Conservation (phyloP, 306 rosid species). For the Dalbergia cultrata region DNA sequence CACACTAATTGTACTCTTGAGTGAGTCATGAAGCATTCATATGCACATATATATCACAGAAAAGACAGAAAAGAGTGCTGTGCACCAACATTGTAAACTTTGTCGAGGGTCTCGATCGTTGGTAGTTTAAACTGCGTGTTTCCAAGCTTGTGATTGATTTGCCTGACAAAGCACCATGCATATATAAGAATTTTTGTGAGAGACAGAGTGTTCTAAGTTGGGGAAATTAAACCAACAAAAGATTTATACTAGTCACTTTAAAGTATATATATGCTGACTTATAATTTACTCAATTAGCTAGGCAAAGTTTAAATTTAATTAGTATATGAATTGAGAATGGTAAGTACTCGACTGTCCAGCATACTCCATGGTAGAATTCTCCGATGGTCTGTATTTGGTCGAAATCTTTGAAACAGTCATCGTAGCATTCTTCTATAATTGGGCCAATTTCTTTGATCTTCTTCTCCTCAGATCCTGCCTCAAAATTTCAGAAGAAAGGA, state of each 20-base stretch:
- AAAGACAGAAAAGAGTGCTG: background rate
- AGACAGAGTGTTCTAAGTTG: background rate
- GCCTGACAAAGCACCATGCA: slow-evolving; percentile 46
- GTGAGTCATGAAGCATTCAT: background rate
- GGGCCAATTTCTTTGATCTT: slow-evolving; percentile 41
- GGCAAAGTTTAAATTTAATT: background rate
- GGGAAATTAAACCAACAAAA: no score
- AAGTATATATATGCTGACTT: background rate
- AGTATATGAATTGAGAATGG: background rate
- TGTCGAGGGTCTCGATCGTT: rapidly evolving
- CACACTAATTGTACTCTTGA: background rate
- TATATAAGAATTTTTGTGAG: background rate
- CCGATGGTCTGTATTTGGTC: background rate
- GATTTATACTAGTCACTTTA: background rate
- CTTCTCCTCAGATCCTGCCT: slow-evolving; percentile 58
- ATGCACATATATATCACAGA: background rate
- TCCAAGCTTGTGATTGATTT: slow-evolving; percentile 54
- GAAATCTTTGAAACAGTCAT: background rate
- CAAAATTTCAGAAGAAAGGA: slow-evolving; percentile 22
- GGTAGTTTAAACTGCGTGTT: slow-evolving; percentile 64
- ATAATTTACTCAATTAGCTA: background rate
- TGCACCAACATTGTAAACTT: slow-evolving; percentile 25
- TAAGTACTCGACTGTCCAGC: slow-evolving; percentile 64
- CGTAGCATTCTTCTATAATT: slow-evolving; percentile 44
- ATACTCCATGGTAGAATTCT: slow-evolving; percentile 59